Conservation (phyloP, 768 basidiomycete genomes). For the Kwoniella shandongensis region DNA sequence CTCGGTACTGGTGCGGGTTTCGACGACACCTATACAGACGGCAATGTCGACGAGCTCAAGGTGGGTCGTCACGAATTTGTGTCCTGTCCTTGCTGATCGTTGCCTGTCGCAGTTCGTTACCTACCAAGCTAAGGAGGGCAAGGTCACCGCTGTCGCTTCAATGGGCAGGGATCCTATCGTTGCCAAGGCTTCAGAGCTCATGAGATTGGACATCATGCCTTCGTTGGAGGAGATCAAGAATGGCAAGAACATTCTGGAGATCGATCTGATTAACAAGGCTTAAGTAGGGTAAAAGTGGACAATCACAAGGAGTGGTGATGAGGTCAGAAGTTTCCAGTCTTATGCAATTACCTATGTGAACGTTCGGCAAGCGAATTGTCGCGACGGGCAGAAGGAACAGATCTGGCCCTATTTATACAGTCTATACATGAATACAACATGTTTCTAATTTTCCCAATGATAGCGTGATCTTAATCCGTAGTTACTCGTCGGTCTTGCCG, state of each 20-base stretch:
- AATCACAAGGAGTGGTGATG: too few species aligned
- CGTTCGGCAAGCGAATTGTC: too few species aligned
- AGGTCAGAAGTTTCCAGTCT: too few species aligned
- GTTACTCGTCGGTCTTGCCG: conserved; percentile 72
- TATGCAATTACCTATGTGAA: conserved; percentile 7
- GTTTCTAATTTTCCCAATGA: not conserved
- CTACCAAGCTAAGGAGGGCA: conserved; percentile 51
- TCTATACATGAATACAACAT: not conserved
- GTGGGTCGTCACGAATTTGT: conserved; percentile 53
- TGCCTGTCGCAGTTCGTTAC: conserved; percentile 41
- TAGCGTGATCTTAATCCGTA: not conserved
- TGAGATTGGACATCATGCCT: conserved; percentile 79
- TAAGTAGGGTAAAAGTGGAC: not conserved
- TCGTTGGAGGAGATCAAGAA: conserved; percentile 67
- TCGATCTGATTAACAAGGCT: conserved; percentile 32
- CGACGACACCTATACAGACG: conserved; percentile 77
- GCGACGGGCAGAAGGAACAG: too few species aligned
- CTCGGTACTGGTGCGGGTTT: conserved; percentile 68
- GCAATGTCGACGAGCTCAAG: conserved; percentile 72
- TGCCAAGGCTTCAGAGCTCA: conserved; percentile 71
- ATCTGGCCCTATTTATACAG: too few species aligned
- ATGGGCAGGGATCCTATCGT: conserved; percentile 84
- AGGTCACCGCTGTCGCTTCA: conserved; percentile 51
- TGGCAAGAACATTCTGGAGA: conserved; percentile 60
- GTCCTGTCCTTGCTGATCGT: not conserved